Evolutionary conservation across 2,329 filamentous ascomycete genomes (phyloP).

Genomic region (Rhynchosporium graminicola): DNA sequence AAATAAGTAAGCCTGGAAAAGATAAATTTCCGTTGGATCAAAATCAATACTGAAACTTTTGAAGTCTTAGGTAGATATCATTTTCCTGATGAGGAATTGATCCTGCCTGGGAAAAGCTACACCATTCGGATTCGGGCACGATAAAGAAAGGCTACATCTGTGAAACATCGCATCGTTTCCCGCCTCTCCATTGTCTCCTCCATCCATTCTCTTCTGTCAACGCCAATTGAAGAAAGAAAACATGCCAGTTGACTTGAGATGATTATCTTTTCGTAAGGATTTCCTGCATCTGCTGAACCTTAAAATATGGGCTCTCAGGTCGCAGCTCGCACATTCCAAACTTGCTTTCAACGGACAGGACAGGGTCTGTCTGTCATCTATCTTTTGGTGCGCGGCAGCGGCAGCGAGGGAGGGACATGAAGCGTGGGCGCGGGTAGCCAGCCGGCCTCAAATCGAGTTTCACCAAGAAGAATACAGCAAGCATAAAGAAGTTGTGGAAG

Average conservation of each 20-base stretch:
- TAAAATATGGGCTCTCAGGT: neutral
- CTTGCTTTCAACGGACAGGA: neutral
- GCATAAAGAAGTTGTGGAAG: too few relatives aligned
- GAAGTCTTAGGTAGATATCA: neutral
- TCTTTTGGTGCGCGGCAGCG: conserved; percentile 7
- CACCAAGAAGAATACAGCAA: too few relatives aligned
- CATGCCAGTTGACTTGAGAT: too few relatives aligned
- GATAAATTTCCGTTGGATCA: too few relatives aligned
- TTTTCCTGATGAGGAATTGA: neutral
- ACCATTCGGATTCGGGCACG: neutral
- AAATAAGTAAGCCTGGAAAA: too few relatives aligned
- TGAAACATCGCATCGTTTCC: conserved; percentile 8
- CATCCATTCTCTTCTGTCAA: neutral
- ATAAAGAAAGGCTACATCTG: neutral
- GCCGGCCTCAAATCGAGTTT: too few relatives aligned
- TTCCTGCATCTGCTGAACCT: conserved; percentile 11
- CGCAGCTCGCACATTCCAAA: too few relatives aligned
- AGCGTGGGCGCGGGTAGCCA: too few relatives aligned
- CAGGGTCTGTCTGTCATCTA: neutral
- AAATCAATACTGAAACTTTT: too few relatives aligned
- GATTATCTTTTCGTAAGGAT: neutral
- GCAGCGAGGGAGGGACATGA: neutral
- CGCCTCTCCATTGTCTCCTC: neutral
- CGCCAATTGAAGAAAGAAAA: neutral
- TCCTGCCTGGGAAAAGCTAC: neutral